Percentiles rank a stretch among this genome's conserved stretches.
These are phyloP conservation scores for Dichomitus squalens DNA, from an alignment of 1,284 basidiomycete species.

Conservation along the genomic window DNA sequence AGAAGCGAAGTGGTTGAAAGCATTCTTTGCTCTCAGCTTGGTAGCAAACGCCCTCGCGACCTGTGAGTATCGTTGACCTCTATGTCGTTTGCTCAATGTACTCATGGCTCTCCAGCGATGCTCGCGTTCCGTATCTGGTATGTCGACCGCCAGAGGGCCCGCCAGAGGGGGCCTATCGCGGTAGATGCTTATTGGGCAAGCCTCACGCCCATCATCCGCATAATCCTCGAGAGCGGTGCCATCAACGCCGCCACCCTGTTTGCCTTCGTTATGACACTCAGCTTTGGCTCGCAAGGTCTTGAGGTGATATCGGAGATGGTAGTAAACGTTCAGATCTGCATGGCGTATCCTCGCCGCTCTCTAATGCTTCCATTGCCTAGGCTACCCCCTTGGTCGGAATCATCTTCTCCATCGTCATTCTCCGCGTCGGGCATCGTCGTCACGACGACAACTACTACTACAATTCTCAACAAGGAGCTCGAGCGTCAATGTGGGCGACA, in stretches of 20 bases:
- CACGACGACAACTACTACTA: conserved; percentile 11
- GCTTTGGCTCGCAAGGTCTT: conserved; percentile 12
- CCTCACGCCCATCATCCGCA: conserved; percentile 18
- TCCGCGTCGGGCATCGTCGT: conserved; percentile 8
- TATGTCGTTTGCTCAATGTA: neutral
- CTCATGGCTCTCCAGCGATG: conserved; percentile 8
- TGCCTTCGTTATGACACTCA: conserved; percentile 17
- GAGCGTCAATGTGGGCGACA: neutral
- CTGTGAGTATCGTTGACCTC: conserved; percentile 12
- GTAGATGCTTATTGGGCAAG: too few relatives aligned
- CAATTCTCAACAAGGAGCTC: conserved; percentile 1
- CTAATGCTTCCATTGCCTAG: neutral
- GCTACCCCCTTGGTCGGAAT: conserved; percentile 8
- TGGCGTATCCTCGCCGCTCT: neutral
- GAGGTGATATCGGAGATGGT: conserved; percentile 25
- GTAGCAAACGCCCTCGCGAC: conserved; percentile 24
- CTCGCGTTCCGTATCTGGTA: conserved; percentile 22
- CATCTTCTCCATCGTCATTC: conserved; percentile 16
- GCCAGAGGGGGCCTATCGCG: too few relatives aligned
- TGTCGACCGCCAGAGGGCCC: neutral
- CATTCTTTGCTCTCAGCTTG: conserved; percentile 23
- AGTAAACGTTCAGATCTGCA: too few relatives aligned
- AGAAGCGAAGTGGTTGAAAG: conserved; percentile 12
- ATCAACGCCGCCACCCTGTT: conserved; percentile 23
- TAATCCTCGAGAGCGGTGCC: conserved; percentile 23